phyloP scores from a whole-genome alignment of 305 asterid genomes.

The Fraxinus greggii region DNA sequence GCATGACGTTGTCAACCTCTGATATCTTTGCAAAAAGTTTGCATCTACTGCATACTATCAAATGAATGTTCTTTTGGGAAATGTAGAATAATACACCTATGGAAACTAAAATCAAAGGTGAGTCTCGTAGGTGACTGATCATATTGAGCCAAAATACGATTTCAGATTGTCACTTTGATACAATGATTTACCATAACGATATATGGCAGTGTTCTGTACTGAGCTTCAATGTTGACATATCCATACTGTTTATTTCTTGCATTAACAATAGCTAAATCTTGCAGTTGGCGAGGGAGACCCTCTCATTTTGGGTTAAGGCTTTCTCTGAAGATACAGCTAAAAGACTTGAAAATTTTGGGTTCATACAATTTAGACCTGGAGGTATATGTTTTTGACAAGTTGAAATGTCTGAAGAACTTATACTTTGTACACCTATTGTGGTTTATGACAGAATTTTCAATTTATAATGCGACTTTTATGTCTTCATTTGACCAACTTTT shows the following conservation, averaged over 20 bases:
- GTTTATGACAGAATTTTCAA: constrained; percentile 3
- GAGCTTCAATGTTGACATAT: background rate
- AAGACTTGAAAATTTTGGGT: constrained; percentile 96
- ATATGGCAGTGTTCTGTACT: background rate
- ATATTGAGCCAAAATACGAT: background rate
- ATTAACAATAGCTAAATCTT: constrained; percentile 21
- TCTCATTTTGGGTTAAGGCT: constrained; percentile 97
- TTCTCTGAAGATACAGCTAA: constrained; percentile 98
- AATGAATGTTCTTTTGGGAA: background rate
- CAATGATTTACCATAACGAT: background rate
- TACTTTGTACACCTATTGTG: constrained; percentile 8
- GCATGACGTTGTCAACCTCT: background rate
- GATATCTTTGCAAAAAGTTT: background rate
- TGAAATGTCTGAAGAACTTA: constrained; percentile 8
- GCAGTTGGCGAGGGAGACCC: constrained; percentile 95
- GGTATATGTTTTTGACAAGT: constrained; percentile 45
- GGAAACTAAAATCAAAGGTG: background rate
- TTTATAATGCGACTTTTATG: constrained; percentile 12
- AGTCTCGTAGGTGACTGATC: background rate
- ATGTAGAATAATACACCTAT: background rate
- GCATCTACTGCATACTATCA: background rate
- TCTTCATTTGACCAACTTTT: constrained; percentile 2
- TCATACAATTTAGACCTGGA: constrained; percentile 97
- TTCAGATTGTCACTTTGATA: background rate
- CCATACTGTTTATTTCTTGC: background rate